These are phyloP conservation scores for Kwoniella bestiolae DNA, from an alignment of 768 basidiomycete genomes.

Conservation along the genomic window DNA sequence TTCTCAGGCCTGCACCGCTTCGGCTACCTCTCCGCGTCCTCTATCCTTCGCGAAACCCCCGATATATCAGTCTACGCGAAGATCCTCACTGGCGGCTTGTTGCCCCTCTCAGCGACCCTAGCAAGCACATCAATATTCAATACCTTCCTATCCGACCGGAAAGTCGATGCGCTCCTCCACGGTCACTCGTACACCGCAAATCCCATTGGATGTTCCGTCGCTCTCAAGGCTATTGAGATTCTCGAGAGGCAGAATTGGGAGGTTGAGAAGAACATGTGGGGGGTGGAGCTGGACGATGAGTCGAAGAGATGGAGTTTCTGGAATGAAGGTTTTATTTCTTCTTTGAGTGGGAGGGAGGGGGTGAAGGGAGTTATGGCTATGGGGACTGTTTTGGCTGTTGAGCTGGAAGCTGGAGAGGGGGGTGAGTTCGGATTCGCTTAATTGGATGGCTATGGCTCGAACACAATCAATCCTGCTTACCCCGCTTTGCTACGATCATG, in stretches of 20 bases:
- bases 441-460: too few relatives aligned
- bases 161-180: slow-evolving; percentile 85
- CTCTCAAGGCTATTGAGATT: slow-evolving; percentile 74
- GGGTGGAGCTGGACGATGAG: slow-evolving; percentile 20
- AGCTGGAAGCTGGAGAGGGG: slow-evolving; percentile 62
- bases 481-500: too few relatives aligned
- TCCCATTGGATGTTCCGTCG: slow-evolving; percentile 88
- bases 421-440: too few relatives aligned
- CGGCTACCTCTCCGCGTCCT: slow-evolving; percentile 67
- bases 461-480: too few relatives aligned
- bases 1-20: slow-evolving; percentile 91
- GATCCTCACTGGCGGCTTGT: slow-evolving; percentile 86
- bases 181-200: slow-evolving; percentile 97
- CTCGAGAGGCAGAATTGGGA: slow-evolving; percentile 69
- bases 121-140: slow-evolving; percentile 78
- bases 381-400: slow-evolving; percentile 82
- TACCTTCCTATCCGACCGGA: slow-evolving; percentile 74
- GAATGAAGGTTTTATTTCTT: slow-evolving; percentile 72
- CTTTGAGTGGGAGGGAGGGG: slow-evolving; percentile 63
- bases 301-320: slow-evolving; percentile 80
- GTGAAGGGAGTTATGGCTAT: slow-evolving; percentile 83
- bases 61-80: slow-evolving; percentile 94
- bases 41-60: slow-evolving; percentile 70
- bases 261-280: slow-evolving; percentile 68
- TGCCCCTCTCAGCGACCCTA: slow-evolving; percentile 84